These are phyloP conservation scores for Globisporangium uncinulatum DNA, from an alignment of 352 stramenopile genomes.

Conservation along the genomic window DNA sequence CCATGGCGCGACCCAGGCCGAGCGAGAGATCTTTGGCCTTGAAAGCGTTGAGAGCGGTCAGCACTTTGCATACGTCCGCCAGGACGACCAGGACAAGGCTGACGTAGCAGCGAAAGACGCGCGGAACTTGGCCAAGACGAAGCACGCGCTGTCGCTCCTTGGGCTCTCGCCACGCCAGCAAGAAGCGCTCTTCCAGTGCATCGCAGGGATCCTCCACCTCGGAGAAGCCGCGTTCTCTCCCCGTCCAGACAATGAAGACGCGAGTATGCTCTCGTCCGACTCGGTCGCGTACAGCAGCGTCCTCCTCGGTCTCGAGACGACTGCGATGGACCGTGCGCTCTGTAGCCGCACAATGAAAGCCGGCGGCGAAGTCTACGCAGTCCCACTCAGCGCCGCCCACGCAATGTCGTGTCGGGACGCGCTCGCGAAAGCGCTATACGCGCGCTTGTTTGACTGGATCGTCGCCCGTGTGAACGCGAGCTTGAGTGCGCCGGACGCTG, in stretches of 20 bases:
- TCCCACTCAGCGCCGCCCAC: conserved; percentile 58
- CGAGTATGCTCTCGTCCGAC: conserved; percentile 27
- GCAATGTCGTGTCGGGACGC: conserved; percentile 86
- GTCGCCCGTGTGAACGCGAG: conserved; percentile 88
- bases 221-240: conserved; percentile 56
- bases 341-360: conserved; percentile 67
- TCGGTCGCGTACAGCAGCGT: conserved; percentile 37
- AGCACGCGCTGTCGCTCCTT: conserved; percentile 49
- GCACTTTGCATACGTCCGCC: conserved; percentile 48
- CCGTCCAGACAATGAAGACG: conserved; percentile 51
- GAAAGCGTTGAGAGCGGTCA: conserved; percentile 12
- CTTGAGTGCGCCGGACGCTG: too few species aligned
- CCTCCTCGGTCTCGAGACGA: conserved; percentile 41
- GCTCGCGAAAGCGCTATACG: conserved; percentile 94
- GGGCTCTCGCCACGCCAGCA: conserved; percentile 50
- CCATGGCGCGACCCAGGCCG: conserved; percentile 31
- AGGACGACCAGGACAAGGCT: conserved; percentile 14
- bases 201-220: conserved; percentile 78
- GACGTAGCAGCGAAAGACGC: conserved; percentile 33
- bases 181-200: conserved; percentile 50
- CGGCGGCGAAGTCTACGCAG: conserved; percentile 57
- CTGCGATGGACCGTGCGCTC: conserved; percentile 50
- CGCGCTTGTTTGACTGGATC: conserved; percentile 95
- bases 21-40: conserved; percentile 39
- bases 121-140: conserved; percentile 60